A percentile compares a stretch with the other conserved stretches of the same genome.
Evolutionary conservation across 768 basidiomycete species (phyloP).

Genomic region (Termitomyces sp.): DNA sequence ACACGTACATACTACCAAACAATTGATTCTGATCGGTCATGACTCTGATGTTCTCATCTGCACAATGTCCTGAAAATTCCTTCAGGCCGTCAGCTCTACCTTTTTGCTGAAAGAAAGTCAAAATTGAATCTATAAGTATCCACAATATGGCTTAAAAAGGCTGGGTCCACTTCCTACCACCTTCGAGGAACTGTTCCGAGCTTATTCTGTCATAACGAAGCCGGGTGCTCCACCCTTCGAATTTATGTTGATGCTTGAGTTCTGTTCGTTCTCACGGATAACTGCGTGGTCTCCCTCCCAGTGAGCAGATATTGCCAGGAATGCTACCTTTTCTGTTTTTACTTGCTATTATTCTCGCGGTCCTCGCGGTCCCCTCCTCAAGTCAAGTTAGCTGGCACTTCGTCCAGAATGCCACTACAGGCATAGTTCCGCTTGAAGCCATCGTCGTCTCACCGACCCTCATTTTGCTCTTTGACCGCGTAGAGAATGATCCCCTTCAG

Average conservation of each 20-base stretch:
- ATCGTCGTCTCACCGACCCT: slow-evolving; percentile 21
- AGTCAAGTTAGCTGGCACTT: slow-evolving; percentile 16
- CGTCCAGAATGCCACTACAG: slow-evolving; percentile 19
- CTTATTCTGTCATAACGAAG: not conserved
- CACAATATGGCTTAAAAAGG: not conserved
- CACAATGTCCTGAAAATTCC: not conserved
- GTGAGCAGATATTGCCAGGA: not conserved
- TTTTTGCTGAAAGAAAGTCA: no score
- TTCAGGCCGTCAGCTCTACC: not conserved
- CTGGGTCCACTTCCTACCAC: not conserved
- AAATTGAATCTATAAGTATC: not conserved
- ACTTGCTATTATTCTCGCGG: not conserved
- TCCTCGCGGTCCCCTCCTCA: slow-evolving; percentile 5
- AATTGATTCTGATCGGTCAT: no score
- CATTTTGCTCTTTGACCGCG: slow-evolving; percentile 17
- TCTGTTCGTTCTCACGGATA: not conserved
- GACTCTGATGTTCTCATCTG: not conserved
- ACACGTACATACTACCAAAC: not conserved
- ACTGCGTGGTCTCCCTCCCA: not conserved
- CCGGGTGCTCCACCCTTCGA: not conserved
- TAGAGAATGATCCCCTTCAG: slow-evolving; percentile 30
- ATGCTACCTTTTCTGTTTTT: not conserved
- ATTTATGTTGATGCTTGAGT: no score
- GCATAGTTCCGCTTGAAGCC: slow-evolving; percentile 19
- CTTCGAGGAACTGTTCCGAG: not conserved